Conservation (phyloP, 2,329 filamentous ascomycete genomes). For the Penicillium expansum region DNA sequence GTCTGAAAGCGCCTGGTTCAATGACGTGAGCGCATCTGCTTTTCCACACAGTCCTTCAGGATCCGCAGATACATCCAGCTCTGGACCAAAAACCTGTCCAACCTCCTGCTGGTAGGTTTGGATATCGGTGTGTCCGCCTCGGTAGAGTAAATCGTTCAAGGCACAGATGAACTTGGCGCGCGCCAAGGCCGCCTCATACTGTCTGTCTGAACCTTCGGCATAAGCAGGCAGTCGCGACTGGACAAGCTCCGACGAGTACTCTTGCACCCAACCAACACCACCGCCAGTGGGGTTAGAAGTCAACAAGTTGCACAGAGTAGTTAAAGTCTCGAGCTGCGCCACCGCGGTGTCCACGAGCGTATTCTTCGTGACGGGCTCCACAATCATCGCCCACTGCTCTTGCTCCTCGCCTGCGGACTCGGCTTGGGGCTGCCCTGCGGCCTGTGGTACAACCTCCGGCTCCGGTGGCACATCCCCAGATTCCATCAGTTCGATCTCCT, state of each 20-base stretch:
- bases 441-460: constrained; percentile 4
- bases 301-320: constrained; percentile 51
- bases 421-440: constrained; percentile 10
- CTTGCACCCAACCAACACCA: constrained; percentile 57
- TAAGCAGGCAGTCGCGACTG: constrained; percentile 55
- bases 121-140: constrained; percentile 49
- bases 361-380: constrained; percentile 63
- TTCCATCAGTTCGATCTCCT: constrained; percentile 42
- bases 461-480: constrained; percentile 21
- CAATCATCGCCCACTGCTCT: constrained; percentile 65
- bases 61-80: constrained; percentile 43
- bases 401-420: constrained; percentile 29
- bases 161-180: constrained; percentile 57
- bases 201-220: constrained; percentile 44
- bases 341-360: constrained; percentile 67
- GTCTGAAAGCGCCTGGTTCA: constrained; percentile 50
- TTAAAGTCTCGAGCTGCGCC: constrained; percentile 59
- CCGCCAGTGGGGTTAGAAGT: constrained; percentile 40
- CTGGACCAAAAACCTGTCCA: constrained; percentile 40
- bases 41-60: constrained; percentile 54
- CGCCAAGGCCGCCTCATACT: constrained; percentile 54
- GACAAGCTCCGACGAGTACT: constrained; percentile 54
- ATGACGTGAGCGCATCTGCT: constrained; percentile 56
- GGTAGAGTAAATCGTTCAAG: constrained; percentile 58
- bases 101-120: constrained; percentile 53